Evolutionary conservation across 805 yeast species (phyloP).

Genomic region (Candida quercuum): DNA sequence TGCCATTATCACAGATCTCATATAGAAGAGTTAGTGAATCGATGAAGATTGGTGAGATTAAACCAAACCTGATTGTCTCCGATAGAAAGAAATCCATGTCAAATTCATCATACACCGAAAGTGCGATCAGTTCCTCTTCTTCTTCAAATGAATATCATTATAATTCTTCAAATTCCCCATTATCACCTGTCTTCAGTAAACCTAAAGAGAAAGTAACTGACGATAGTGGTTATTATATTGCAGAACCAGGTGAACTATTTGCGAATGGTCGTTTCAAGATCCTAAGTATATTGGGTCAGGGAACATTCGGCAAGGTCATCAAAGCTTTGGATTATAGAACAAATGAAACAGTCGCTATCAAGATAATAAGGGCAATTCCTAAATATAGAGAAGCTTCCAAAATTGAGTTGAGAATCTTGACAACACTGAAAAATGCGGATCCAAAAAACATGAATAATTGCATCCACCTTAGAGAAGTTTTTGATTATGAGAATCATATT

Average conservation of each 20-base stretch:
- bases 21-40: constrained; percentile 33
- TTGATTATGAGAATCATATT: constrained; percentile 90
- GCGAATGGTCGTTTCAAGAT: constrained; percentile 72
- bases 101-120: background rate
- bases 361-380: constrained; percentile 86
- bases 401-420: constrained; percentile 80
- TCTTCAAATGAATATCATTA: constrained; percentile 4
- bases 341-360: constrained; percentile 68
- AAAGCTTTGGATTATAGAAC: constrained; percentile 68
- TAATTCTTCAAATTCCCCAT: background rate
- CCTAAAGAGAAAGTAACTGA: constrained; percentile 17
- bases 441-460: constrained; percentile 66
- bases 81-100: constrained; percentile 2
- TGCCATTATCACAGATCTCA: constrained; percentile 40
- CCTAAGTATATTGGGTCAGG: constrained; percentile 73
- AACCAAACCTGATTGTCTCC: constrained; percentile 27
- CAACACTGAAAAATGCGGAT: constrained; percentile 66
- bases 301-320: constrained; percentile 88
- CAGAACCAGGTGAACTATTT: constrained; percentile 50
- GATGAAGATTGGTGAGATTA: constrained; percentile 36
- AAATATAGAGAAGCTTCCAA: constrained; percentile 94
- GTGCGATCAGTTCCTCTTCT: constrained; percentile 3
- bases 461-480: constrained; percentile 80
- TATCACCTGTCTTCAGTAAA: constrained; percentile 18
- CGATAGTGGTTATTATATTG: constrained; percentile 66